Evolutionary conservation across 139 green algal genomes (phyloP), one percentile per base, ranked within the genome.

Genomic region (Diplosphaera chodatii): DNA sequence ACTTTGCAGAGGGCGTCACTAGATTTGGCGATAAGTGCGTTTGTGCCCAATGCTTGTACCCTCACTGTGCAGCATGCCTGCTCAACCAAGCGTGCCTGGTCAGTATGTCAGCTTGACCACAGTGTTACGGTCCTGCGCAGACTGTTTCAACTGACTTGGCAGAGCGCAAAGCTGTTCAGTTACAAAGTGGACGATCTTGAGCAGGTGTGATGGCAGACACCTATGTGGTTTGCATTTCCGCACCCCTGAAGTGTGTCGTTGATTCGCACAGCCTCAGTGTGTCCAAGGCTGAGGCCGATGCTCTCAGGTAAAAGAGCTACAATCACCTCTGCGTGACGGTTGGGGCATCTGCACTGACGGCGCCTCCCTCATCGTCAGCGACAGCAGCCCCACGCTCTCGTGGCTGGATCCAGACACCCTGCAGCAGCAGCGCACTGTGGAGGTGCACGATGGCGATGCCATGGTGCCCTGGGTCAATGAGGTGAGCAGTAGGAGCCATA

Each of bases 1-100:
- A 86, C 73, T 97, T 97, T 84, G 92, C 85, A 0, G 92, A 97
- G 77, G 92, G 92, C 22, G 32, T 92, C 1, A 79, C 85, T 1
- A 80, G 81, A 32, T 63, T 91, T 32, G 82, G 73, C 0, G 68
- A 87, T 68, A 79, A 68, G 40, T 77, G 66, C n/a, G 64, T n/a
- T n/a, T n/a, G n/a, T n/a, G n/a, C n/a, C n/a, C n/a, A n/a, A n/a
- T n/a, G n/a, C n/a, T n/a, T n/a, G n/a, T n/a, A n/a, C n/a, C n/a
- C n/a, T n/a, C n/a, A n/a, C n/a, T n/a, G n/a, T n/a, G n/a, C n/a
- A n/a, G n/a, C n/a, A n/a, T n/a, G n/a, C n/a, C n/a, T n/a, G n/a
- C n/a, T n/a, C n/a, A n/a, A n/a, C n/a, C n/a, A n/a, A n/a, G n/a
- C n/a, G n/a, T n/a, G n/a, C n/a, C n/a, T n/a, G n/a, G n/a, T n/a